phyloP scores from a whole-genome alignment of 371 early-diverging fungal species.

The Catenaria anguillulae region DNA sequence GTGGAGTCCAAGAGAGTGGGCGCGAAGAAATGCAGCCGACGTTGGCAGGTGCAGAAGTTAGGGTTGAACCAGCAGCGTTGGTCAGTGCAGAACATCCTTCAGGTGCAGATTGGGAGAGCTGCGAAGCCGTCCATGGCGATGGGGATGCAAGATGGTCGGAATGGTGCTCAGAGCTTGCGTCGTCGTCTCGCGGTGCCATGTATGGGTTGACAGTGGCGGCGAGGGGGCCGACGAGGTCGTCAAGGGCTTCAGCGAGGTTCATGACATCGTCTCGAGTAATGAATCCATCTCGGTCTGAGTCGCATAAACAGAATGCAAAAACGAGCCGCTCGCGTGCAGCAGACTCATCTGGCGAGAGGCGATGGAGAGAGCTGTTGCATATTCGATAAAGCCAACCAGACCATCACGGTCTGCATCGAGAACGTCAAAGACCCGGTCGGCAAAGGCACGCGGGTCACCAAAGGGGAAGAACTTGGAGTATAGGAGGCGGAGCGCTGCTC shows the following conservation, averaged over 20 bases:
- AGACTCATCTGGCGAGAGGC: constrained; percentile 61
- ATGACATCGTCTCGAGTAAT: constrained; percentile 82
- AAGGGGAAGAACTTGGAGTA: constrained; percentile 96
- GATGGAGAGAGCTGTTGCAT: constrained; percentile 69
- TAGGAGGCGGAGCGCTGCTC: constrained; percentile 74
- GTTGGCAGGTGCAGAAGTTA: too few relatives aligned
- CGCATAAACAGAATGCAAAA: constrained; percentile 71
- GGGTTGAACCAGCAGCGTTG: too few relatives aligned
- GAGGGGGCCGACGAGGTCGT: constrained; percentile 85
- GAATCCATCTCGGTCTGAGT: constrained; percentile 76
- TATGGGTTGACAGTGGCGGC: constrained; percentile 9
- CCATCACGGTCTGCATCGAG: constrained; percentile 82
- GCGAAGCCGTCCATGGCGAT: too few relatives aligned
- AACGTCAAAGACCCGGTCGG: constrained; percentile 75
- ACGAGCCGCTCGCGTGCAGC: constrained; percentile 71
- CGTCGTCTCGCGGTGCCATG: not conserved
- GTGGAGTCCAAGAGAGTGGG: too few relatives aligned
- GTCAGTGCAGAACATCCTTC: too few relatives aligned
- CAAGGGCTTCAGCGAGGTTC: constrained; percentile 76
- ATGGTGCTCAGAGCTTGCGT: not conserved
- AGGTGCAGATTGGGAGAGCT: too few relatives aligned
- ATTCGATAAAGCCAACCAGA: constrained; percentile 82
- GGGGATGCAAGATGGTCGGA: not conserved
- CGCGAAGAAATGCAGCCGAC: too few relatives aligned
- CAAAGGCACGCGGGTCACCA: constrained; percentile 79